Base-by-base conservation (phyloP, 192 early-diverging fungal genomes). In the Podila epigama region DNA sequence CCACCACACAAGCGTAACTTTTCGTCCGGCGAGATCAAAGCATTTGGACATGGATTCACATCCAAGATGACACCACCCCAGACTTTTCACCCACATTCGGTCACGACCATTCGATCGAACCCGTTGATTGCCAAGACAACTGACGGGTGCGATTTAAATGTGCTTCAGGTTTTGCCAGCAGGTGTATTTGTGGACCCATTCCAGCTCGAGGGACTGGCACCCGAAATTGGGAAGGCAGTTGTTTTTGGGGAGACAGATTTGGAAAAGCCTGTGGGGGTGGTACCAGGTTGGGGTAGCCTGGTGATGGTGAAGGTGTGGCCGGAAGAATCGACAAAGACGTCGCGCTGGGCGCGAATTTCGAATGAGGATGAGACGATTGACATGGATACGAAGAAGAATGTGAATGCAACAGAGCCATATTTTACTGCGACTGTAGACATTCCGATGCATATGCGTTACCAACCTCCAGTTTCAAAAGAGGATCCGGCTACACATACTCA, bases 221-320 rank as follows among this genome's bases (percentile, higher is more conserved):
- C 73, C 18, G 73, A 77, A 56, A 77, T 77, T 39, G 73, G 73
- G n/a, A 44, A 64, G 32, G n/a, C 60, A 1, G 35, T 20, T 1
- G 73, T 77, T 2, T 77, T 64, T 68, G 73, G 73, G 16, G 73
- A 77, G 56, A 77, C 73, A 4, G 73, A 77, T 54, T 55, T 77
- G 40, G 73, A 77, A 40, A 77, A 77, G 22, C 73, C 73, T 20
- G 73, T 77, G 28, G 73, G 73, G 15, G 73, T 77, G 18, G 73
- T 77, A 9, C 13, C 51, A 10, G 66, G 73, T 4, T 77, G 73
- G 73, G 73, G 73, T 18, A 77, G 73, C 32, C 22, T 77, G 0
- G 66, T 77, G 18, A 52, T 77, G 65, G 73, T 64, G 32, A 77
- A 77, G 61, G 73, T 58, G 5, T 66, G 68, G 51, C 66, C 66